Evolutionary conservation across 2,329 filamentous ascomycete species (phyloP), one percentile per base, ranked within the genome.

Genomic region (Chalaropsis thielavioides): DNA sequence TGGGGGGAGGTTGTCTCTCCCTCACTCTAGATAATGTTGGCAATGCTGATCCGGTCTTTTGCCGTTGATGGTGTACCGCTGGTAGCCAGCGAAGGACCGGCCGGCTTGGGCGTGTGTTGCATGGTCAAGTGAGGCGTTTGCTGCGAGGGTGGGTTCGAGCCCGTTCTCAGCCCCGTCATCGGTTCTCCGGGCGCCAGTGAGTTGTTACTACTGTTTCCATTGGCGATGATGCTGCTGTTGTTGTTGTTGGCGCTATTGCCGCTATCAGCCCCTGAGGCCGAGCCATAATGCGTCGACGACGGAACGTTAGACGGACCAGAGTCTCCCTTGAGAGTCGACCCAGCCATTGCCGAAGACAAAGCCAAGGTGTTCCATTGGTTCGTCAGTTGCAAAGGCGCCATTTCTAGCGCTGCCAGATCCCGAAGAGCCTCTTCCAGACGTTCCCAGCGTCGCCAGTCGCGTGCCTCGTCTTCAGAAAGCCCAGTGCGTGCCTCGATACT

Each of bases 401-500:
- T 41, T 15, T 62, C 65, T n/a, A 38, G 59, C 17, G 49, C 35
- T 19, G 40, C 61, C 15, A 67, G 51, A 19, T 67, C 46, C 8
- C 58, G 6, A 27, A 67, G 63, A 59, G 66, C 66, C 10, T 71
- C 78, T 70, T 94, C 87, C 15, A 95, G 77, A 68, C 83, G 81
- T 24, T 84, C 83, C 92, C 92, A 96, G 1, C 89, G 89, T 62
- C 85, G 84, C 89, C 90, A 95, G 59, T 88, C 86, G 63, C 80
- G 78, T 56, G 78, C 76, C 69, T 86, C 83, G 11, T 81, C 80
- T 27, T 80, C 79, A 0, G 78, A 81, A 13, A 86, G 74, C 0
- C 81, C 78, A 15, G 79, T 80, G 67, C 79, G 74, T 64, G 74
- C 76, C 67, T 79, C 81, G n/a, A 71, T 72, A 68, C 75, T 81